These are phyloP conservation scores for Chlorella sp. DNA, from an alignment of 139 green algal species.

Conservation along the genomic window DNA sequence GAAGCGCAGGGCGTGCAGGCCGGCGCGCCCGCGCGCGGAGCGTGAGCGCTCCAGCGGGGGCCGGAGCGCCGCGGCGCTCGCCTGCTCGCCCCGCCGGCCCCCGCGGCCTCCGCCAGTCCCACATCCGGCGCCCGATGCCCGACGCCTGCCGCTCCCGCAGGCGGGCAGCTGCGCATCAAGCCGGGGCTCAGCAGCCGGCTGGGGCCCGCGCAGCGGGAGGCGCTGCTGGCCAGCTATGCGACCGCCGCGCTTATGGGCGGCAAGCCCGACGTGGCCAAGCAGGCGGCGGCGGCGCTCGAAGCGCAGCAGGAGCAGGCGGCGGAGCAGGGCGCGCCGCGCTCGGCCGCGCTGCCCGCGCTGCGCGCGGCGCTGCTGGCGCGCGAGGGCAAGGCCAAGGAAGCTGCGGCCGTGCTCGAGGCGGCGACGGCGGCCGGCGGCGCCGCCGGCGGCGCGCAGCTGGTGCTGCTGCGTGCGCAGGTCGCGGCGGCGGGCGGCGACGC, in stretches of 20 bases:
- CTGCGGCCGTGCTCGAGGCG: slow-evolving; percentile 53
- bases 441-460: slow-evolving; percentile 2
- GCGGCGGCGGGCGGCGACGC: slow-evolving; percentile 46
- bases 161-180: slow-evolving; percentile 36
- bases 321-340: neutral
- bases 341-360: slow-evolving; percentile 46
- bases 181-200: slow-evolving; percentile 67
- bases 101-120: too few species aligned
- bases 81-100: too few species aligned
- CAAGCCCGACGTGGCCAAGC: slow-evolving; percentile 59
- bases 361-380: slow-evolving; percentile 58
- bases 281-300: slow-evolving; percentile 33
- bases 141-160: neutral
- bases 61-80: too few species aligned
- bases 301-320: neutral
- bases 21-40: too few species aligned
- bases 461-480: slow-evolving; percentile 70
- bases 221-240: slow-evolving; percentile 69
- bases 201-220: slow-evolving; percentile 61
- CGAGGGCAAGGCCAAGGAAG: slow-evolving; percentile 57
- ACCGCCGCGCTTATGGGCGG: slow-evolving; percentile 65
- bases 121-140: too few species aligned
- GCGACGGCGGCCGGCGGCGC: slow-evolving; percentile 11
- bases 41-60: too few species aligned
- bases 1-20: too few species aligned